Percentiles rank a stretch among this genome's conserved stretches.
These are phyloP conservation scores for Jatropha multifida DNA, from an alignment of 441 rosid genomes.

Conservation along the genomic window DNA sequence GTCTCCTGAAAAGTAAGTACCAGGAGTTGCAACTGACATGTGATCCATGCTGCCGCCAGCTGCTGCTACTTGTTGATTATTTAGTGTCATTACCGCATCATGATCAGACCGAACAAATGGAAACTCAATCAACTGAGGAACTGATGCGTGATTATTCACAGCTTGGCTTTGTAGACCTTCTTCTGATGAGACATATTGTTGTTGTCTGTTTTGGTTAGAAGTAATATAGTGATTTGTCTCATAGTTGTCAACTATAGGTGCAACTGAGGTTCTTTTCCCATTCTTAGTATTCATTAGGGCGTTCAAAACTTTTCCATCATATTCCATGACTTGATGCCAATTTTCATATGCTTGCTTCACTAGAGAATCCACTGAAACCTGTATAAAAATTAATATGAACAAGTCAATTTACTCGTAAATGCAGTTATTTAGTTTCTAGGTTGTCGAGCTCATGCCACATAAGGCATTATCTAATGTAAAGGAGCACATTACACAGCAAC, in stretches of 20 bases:
- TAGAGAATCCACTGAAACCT: slow-evolving; percentile 82
- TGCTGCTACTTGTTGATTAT: slow-evolving; percentile 43
- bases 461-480: too few relatives aligned
- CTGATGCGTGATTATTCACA: slow-evolving; percentile 36
- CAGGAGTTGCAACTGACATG: slow-evolving; percentile 43
- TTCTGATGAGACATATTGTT: slow-evolving; percentile 35
- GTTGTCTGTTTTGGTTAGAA: slow-evolving; percentile 40
- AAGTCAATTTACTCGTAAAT: neutral
- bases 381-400: slow-evolving; percentile 29
- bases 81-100: slow-evolving; percentile 31
- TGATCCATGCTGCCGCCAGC: slow-evolving; percentile 47
- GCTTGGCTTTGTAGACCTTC: slow-evolving; percentile 36
- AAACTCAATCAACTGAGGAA: slow-evolving; percentile 55
- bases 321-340: slow-evolving; percentile 91
- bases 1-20: slow-evolving; percentile 51
- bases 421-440: neutral
- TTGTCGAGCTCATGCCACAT: neutral
- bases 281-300: slow-evolving; percentile 42
- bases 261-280: slow-evolving; percentile 36
- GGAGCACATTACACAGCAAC: too few relatives aligned
- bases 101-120: slow-evolving; percentile 54
- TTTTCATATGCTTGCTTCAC: slow-evolving; percentile 91
- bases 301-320: slow-evolving; percentile 75
- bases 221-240: slow-evolving; percentile 29
- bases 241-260: slow-evolving; percentile 28